Percentiles rank a stretch among this genome's conserved stretches.
Evolutionary conservation across 768 basidiomycete genomes (phyloP).

Genomic region (Hypholoma sublateritium): DNA sequence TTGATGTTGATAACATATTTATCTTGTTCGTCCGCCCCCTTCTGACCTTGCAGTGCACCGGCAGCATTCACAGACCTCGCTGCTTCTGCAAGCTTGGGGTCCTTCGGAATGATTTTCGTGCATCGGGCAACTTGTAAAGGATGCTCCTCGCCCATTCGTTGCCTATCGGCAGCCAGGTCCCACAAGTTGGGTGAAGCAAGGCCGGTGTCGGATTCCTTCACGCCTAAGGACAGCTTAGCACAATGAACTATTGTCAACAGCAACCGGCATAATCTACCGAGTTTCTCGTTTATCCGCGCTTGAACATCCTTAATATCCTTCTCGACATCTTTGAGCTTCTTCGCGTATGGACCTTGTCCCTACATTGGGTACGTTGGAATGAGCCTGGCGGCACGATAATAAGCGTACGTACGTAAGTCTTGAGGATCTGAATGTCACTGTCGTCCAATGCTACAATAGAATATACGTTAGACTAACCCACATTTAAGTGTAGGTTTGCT

Average conservation of each 20-base stretch:
- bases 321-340: constrained; percentile 84
- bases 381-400: not conserved
- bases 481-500: not conserved
- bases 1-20: constrained; percentile 99
- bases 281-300: constrained; percentile 96
- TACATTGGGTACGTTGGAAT: constrained; percentile 29
- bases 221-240: constrained; percentile 46
- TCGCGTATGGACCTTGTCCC: constrained; percentile 98
- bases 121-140: constrained; percentile 96
- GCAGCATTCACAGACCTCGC: constrained; percentile 77
- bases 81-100: constrained; percentile 71
- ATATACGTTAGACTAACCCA: constrained; percentile 3
- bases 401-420: constrained; percentile 78
- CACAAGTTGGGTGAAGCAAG: constrained; percentile 95
- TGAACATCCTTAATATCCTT: constrained; percentile 93
- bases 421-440: constrained; percentile 97
- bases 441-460: constrained; percentile 80
- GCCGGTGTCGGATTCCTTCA: constrained; percentile 98
- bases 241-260: not conserved
- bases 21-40: constrained; percentile 98
- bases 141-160: constrained; percentile 89
- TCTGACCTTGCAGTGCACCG: constrained; percentile 81
- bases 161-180: constrained; percentile 93
- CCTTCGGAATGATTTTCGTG: constrained; percentile 94
- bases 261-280: constrained; percentile 53